Conservation (phyloP, 2,329 filamentous ascomycete genomes). For the Exophiala sp. region DNA sequence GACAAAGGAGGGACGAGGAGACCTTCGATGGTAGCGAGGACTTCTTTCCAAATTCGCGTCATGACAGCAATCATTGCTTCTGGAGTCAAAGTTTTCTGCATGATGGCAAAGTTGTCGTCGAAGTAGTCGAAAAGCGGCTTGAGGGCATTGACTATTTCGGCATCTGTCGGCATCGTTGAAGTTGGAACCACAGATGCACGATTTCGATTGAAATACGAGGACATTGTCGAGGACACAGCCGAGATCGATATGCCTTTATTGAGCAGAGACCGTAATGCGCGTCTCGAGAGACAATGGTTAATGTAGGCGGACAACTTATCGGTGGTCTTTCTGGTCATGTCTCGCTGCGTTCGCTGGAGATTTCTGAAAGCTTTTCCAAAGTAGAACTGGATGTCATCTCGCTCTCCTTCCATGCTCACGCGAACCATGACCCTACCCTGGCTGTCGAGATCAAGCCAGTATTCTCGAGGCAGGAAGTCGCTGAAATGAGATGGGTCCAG, state of each 20-base stretch:
- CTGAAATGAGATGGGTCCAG: conserved; percentile 97
- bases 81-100: conserved; percentile 93
- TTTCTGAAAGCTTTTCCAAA: conserved; percentile 96
- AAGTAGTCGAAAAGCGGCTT: conserved; percentile 89
- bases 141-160: conserved; percentile 75
- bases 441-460: conserved; percentile 95
- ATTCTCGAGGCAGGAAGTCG: conserved; percentile 92
- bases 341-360: conserved; percentile 89
- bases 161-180: conserved; percentile 59
- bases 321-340: conserved; percentile 97
- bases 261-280: conserved; percentile 71
- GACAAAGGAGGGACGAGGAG: conserved; percentile 90
- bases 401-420: conserved; percentile 97
- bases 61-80: conserved; percentile 98
- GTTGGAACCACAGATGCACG: conserved; percentile 37
- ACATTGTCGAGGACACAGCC: conserved; percentile 71
- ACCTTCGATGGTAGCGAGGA: conserved; percentile 83
- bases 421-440: conserved; percentile 84
- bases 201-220: conserved; percentile 59
- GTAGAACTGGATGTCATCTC: conserved; percentile 97
- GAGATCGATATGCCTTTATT: conserved; percentile 70
- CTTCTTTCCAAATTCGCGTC: conserved; percentile 97
- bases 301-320: conserved; percentile 98
- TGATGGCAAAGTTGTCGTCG: conserved; percentile 97
- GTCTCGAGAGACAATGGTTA: conserved; percentile 77